phyloP scores from a whole-genome alignment of 2,329 filamentous ascomycete genomes.

The Peltaster fructicola region DNA sequence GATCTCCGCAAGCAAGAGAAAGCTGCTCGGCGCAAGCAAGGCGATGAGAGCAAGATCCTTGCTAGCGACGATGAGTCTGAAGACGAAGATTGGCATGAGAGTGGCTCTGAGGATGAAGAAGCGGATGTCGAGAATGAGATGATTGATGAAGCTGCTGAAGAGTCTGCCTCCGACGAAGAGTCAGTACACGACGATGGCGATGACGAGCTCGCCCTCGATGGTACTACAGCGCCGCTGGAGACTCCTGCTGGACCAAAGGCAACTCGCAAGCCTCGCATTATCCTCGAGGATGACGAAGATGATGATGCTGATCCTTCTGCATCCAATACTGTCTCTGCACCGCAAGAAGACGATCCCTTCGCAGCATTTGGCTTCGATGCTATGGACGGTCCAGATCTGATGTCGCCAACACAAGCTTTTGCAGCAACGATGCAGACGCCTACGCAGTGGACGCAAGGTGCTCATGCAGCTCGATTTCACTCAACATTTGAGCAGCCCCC shows the following conservation, averaged over 20 bases:
- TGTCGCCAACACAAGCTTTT: slow-evolving; percentile 20
- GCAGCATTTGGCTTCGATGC: slow-evolving; percentile 16
- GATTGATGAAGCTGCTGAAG: slow-evolving; percentile 12
- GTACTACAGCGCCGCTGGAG: slow-evolving; percentile 1
- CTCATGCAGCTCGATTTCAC: too few species aligned
- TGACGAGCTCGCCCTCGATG: slow-evolving; percentile 7
- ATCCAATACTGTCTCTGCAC: slow-evolving; percentile 1
- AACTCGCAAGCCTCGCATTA: slow-evolving; percentile 12
- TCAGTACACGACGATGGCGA: slow-evolving; percentile 19
- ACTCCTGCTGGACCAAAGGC: slow-evolving; percentile 4
- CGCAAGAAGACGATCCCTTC: slow-evolving; percentile 14
- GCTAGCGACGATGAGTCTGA: slow-evolving; percentile 40
- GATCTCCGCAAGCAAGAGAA: slow-evolving; percentile 64
- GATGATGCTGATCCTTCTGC: slow-evolving; percentile 14
- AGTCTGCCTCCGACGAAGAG: slow-evolving; percentile 19
- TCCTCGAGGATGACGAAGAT: slow-evolving; percentile 20
- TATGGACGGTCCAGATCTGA: slow-evolving; percentile 9
- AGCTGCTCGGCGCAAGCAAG: slow-evolving; percentile 49
- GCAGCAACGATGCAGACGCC: slow-evolving; percentile 20
- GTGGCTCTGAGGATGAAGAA: slow-evolving; percentile 21
- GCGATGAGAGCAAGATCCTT: slow-evolving; percentile 24
- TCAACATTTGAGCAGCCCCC: too few species aligned
- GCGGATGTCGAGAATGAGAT: slow-evolving; percentile 17
- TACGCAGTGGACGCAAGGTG: slow-evolving; percentile 18
- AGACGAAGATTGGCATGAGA: slow-evolving; percentile 27